Evolutionary conservation across 495 filamentous ascomycete genomes (phyloP), one percentile per base, ranked within the genome.

Genomic region (Chaetomium tenue): DNA sequence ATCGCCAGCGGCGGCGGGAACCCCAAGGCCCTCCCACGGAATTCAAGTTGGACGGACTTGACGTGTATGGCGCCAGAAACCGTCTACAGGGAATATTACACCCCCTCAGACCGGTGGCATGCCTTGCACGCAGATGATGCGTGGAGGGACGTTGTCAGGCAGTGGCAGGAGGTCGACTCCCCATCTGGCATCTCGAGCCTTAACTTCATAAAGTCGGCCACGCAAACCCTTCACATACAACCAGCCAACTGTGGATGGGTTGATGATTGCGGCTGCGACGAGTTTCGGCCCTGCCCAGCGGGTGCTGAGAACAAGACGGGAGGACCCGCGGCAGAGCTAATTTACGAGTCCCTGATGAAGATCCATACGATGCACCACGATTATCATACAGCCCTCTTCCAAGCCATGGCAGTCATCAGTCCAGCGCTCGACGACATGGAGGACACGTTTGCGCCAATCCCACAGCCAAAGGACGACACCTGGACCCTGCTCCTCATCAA

Each of bases 181-280:
- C 2, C 12, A 25, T 7, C 4, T 6, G 22, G n/a, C n/a, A n/a
- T n/a, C 88, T 88, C 0, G 91, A 94, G n/a, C 66, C 74, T 92
- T 6, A 91, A 90, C 69, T 83, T 87, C 7, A 86, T 95, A 6
- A 6, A 30, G 2, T 30, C 28, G 28, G 28, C 6, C 6, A 30
- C 65, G 8, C 89, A 91, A 59, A 68, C 64, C 5, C 23, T 68
- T 9, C 18, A 33, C n/a, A 46, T 65, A 13, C n/a, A 0, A 8
- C 30, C 2, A 40, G 4, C 12, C 22, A 9, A 22, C 8, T 42
- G 37, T 28, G 60, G 33, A 5, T 0, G 4, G 12, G 26, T 12
- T 0, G 52, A 61, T 25, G 44, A 42, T 26, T 65, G 59, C 50
- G 58, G 40, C 20, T 12, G 46, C 51, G 4, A 64, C 57, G 18